Evolutionary conservation across 2,329 filamentous ascomycete species (phyloP), one percentile per base, ranked within the genome.

Genomic region (Achaetomium macrosporum): DNA sequence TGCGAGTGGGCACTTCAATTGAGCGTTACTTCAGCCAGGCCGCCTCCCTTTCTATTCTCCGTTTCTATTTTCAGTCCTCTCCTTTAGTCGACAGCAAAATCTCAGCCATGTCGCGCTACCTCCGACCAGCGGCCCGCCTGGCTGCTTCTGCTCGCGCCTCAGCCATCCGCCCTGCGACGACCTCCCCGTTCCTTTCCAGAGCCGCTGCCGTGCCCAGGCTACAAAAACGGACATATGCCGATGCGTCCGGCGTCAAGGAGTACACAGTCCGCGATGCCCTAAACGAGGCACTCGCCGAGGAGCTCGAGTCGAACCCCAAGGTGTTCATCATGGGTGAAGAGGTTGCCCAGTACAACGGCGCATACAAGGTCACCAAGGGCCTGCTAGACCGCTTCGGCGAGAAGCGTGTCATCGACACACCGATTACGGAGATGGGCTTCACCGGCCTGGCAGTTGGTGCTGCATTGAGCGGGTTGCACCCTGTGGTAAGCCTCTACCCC

Each of bases 341-440:
- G 78, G 93, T 99, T 68, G 93, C 93, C 66, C 93, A 99, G 76
- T 99, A 99, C 80, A 99, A 99, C 73, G 93, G 93, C 79, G 92
- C 92, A 69, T 99, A 99, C 84, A 99, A 99, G 78, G 92, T 99
- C 70, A 99, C 93, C 67, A 96, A 96, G 80, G 93, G 93, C 64
- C 83, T 99, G 59, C 74, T 97, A 66, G 93, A 99, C 76, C 88
- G 92, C 66, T 99, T 99, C 71, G 93, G 93, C 65, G 91, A 96
- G 59, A 95, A 92, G 82, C 83, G 93, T 71, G 88, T 99, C 64
- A 99, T 99, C 68, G 93, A 99, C 74, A 96, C 88, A 61, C 93
- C 93, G 68, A 99, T 99, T 75, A 99, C 93, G 57, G 93, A 99
- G 76, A 91, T 87, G 66, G 93, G 93, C 65, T 99, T 99, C 78